Conservation (phyloP, 495 filamentous ascomycete genomes). For the Xylaria bambusicola region DNA sequence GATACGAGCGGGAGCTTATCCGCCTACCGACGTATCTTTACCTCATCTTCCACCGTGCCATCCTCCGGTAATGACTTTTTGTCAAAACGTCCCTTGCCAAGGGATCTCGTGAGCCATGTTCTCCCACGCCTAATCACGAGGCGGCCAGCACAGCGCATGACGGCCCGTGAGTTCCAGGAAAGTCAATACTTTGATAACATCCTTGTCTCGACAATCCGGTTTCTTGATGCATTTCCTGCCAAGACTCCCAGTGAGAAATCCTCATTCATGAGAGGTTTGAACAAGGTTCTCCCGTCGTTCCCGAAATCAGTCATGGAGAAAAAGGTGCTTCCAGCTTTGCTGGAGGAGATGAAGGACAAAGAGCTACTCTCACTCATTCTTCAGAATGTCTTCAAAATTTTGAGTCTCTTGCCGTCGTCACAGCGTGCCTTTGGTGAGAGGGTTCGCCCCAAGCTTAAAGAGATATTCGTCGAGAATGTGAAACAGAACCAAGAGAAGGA, state of each 20-base stretch:
- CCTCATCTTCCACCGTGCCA: constrained; percentile 73
- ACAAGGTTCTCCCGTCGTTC: constrained; percentile 84
- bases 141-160: constrained; percentile 81
- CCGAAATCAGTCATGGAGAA: constrained; percentile 91
- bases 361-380: constrained; percentile 81
- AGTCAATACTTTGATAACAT: constrained; percentile 96
- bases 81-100: constrained; percentile 74
- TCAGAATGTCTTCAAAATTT: constrained; percentile 88
- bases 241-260: constrained; percentile 91
- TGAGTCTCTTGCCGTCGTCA: constrained; percentile 71
- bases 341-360: constrained; percentile 91
- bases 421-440: constrained; percentile 77
- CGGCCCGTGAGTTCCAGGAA: constrained; percentile 88
- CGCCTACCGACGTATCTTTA: constrained; percentile 79
- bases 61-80: constrained; percentile 80
- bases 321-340: constrained; percentile 81
- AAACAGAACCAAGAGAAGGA: constrained; percentile 69
- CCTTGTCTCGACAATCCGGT: constrained; percentile 91
- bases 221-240: constrained; percentile 83
- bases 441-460: constrained; percentile 79
- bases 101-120: constrained; percentile 70
- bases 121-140: constrained; percentile 83
- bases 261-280: constrained; percentile 85
- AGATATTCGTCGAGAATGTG: constrained; percentile 68
- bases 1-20: constrained; percentile 75